Evolutionary conservation across 2,329 filamentous ascomycete species (phyloP).

Genomic region (Fusarium tricinctum): DNA sequence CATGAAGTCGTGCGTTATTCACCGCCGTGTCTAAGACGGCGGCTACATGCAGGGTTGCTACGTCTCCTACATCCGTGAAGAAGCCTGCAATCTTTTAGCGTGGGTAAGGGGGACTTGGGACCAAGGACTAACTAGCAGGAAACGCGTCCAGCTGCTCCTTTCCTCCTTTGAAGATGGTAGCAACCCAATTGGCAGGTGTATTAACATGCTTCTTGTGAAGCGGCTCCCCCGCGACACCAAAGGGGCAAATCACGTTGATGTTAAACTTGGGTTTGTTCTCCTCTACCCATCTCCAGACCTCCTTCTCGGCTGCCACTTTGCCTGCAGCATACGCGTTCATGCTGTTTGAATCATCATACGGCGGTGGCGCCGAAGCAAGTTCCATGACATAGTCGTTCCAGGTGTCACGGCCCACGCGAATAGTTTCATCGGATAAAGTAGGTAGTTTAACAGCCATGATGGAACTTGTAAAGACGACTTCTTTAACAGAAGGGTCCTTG

Average conservation of each 20-base stretch:
- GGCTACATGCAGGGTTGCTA: slow-evolving; percentile 24
- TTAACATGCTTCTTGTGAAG: slow-evolving; percentile 38
- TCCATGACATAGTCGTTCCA: slow-evolving; percentile 53
- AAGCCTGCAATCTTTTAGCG: background rate
- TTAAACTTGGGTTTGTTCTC: slow-evolving; percentile 46
- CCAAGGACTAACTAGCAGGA: background rate
- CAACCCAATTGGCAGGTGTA: slow-evolving; percentile 3
- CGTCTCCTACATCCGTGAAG: slow-evolving; percentile 24
- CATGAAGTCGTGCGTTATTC: slow-evolving; percentile 20
- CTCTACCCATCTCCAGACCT: slow-evolving; percentile 50
- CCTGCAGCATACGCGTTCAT: slow-evolving; percentile 50
- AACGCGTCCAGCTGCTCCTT: slow-evolving; percentile 10
- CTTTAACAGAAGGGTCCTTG: slow-evolving; percentile 57
- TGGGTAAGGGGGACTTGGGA: no score
- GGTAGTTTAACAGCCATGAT: slow-evolving; percentile 32
- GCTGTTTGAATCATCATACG: slow-evolving; percentile 34
- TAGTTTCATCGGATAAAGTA: background rate
- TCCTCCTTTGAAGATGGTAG: slow-evolving; percentile 5
- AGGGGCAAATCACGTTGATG: slow-evolving; percentile 42
- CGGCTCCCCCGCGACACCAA: slow-evolving; percentile 33
- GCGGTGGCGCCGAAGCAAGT: slow-evolving; percentile 51
- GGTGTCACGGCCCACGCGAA: slow-evolving; percentile 39
- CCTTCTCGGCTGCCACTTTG: slow-evolving; percentile 52
- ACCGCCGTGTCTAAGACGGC: slow-evolving; percentile 13
- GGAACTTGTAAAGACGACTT: slow-evolving; percentile 50